A percentile compares a stretch with the other conserved stretches of the same genome.
Conservation (phyloP, 306 rosid genomes). For the Quercus berberidifolia region DNA sequence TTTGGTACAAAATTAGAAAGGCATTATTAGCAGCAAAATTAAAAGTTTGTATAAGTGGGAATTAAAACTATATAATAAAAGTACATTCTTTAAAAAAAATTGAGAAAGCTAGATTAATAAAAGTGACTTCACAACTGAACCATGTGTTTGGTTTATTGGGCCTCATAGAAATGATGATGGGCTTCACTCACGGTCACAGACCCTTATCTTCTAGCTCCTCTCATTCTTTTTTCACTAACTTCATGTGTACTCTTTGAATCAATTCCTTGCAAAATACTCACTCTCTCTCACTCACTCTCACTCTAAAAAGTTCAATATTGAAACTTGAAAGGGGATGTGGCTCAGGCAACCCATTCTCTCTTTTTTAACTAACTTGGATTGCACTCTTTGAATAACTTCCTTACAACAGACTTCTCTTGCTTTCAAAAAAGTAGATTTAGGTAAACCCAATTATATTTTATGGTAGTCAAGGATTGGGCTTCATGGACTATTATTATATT, state of each 20-base stretch:
- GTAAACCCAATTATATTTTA: slow-evolving; percentile 15
- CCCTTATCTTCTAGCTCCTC: background rate
- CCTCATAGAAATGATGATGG: slow-evolving; percentile 65
- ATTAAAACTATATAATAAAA: background rate
- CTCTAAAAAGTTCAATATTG: slow-evolving; percentile 20
- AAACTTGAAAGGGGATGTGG: slow-evolving; percentile 21
- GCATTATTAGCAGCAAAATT: background rate
- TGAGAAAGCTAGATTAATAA: slow-evolving; percentile 37
- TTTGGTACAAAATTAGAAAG: background rate
- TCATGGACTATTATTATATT: slow-evolving; percentile 7
- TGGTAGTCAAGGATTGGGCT: slow-evolving; percentile 40
- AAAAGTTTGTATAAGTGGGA: background rate
- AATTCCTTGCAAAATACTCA: slow-evolving; percentile 73
- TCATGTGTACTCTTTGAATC: slow-evolving; percentile 64
- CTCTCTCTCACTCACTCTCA: background rate
- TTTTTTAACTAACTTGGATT: slow-evolving; percentile 54
- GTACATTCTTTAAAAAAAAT: background rate
- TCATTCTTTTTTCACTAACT: slow-evolving; percentile 29
- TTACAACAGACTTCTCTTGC: slow-evolving; percentile 38
- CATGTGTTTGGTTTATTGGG: slow-evolving; percentile 36
- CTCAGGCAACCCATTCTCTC: slow-evolving; percentile 4
- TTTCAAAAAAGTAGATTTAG: slow-evolving; percentile 23
- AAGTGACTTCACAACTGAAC: slow-evolving; percentile 68
- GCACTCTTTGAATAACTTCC: slow-evolving; percentile 70
- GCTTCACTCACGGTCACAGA: slow-evolving; percentile 19